Evolutionary conservation across 192 early-diverging fungal species (phyloP), one percentile per base, ranked within the genome.

Genomic region (Backusella australiensis): DNA sequence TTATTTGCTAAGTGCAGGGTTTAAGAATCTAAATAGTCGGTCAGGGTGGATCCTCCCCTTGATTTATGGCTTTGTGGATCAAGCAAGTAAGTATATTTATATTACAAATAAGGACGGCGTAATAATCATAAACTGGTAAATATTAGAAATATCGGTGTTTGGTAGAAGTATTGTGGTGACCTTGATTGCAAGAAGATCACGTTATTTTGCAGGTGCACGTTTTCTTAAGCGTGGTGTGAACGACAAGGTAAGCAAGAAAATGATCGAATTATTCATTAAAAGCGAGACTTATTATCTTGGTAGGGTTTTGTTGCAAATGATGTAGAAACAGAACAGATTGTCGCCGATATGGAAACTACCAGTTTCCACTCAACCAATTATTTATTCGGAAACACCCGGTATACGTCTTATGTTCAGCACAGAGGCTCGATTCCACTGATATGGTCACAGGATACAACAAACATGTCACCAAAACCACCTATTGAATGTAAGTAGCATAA

Each of bases 261-360:
- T 77, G 21, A 39, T 7, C 9, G 38, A 1, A 12, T 39, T 39
- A 32, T 39, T 39, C 38, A 1, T 8, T 23, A 23, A 39, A 39
- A 39, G 32, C 2, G 32, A 32, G 32, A 39, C 38, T 39, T 1
- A 39, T 39, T 32, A 1, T 39, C 5, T 39, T 71, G 59, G 3
- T 70, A 96, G 80, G 98, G 98, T 6, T 97, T 93, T 81, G 98
- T 99, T 12, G 98, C 98, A 11, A 99, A 99, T 80, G 98, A 99
- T 73, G 97, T 99, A 1, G 98, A 99, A 84, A 96, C 96, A 1
- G 98, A 99, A 82, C 98, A 99, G 81, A 98, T 99, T 75, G 97
- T 98, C 0, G 85, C 92, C 29, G 96, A 97, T 71, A 92, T 95
- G 85, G 90, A 91, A 23, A 91, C 95, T 6, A 98, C 96, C 1